Conservation (phyloP, 257 asterid genomes). For the Salvia splendens region DNA sequence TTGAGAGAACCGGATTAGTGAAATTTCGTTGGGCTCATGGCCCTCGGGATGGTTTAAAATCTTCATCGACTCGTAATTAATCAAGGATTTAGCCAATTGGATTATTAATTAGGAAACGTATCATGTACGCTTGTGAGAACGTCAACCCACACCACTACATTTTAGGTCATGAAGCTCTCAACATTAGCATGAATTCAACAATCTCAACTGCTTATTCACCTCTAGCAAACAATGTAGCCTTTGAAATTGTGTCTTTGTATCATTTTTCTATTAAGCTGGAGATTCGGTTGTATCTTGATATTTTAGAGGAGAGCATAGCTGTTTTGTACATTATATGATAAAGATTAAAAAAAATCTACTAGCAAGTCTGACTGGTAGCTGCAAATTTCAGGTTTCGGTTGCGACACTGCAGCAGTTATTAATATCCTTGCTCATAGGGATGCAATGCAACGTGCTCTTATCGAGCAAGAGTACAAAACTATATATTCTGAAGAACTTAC, state of each 20-base stretch:
- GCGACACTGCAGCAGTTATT: constrained; percentile 77
- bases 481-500: constrained; percentile 69
- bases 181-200: not conserved
- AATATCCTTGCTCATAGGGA: constrained; percentile 88
- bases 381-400: constrained; percentile 71
- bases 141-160: not conserved
- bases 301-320: not conserved
- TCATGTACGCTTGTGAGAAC: not conserved
- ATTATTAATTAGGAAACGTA: too few species aligned
- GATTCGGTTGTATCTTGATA: not conserved
- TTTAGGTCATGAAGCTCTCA: not conserved
- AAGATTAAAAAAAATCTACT: not conserved
- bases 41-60: not conserved
- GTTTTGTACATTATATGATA: not conserved
- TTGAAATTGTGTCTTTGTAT: not conserved
- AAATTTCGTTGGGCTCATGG: not conserved
- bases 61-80: too few species aligned
- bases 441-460: constrained; percentile 77
- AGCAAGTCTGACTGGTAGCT: not conserved
- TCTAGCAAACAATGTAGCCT: not conserved
- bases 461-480: constrained; percentile 73
- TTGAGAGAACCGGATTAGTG: not conserved
- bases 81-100: not conserved
- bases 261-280: not conserved
- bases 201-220: not conserved